phyloP scores from a whole-genome alignment of 306 rosid species.

The Luffa aegyptiaca region DNA sequence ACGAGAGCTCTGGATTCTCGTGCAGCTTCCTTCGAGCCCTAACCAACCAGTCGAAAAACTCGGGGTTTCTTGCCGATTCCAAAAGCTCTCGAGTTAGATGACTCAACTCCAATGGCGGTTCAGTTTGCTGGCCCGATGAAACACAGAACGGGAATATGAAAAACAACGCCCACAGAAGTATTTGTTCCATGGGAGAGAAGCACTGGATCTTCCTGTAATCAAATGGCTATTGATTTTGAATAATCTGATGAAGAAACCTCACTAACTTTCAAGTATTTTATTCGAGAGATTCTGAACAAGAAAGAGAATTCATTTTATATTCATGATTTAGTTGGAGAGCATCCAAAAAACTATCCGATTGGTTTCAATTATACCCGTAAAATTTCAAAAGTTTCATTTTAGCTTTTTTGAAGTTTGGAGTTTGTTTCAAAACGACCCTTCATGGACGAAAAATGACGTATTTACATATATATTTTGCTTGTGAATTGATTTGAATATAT shows the following conservation, averaged over 20 bases:
- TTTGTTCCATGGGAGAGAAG: constrained; percentile 2
- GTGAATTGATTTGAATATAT: too few relatives aligned
- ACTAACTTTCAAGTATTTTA: background rate
- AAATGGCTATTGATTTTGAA: background rate
- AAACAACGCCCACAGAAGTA: background rate
- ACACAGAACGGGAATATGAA: background rate
- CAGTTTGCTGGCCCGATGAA: constrained; percentile 3
- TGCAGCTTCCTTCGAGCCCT: constrained; percentile 38
- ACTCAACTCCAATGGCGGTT: constrained; percentile 8
- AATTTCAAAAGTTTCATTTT: too few relatives aligned
- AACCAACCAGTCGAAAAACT: constrained; percentile 30
- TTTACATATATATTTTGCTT: too few relatives aligned
- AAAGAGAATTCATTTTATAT: too few relatives aligned
- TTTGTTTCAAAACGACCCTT: too few relatives aligned
- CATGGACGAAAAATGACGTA: too few relatives aligned
- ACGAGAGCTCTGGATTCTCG: constrained; percentile 52
- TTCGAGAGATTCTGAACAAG: too few relatives aligned
- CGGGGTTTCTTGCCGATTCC: constrained; percentile 29
- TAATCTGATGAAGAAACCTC: background rate
- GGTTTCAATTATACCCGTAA: too few relatives aligned
- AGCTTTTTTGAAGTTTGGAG: too few relatives aligned
- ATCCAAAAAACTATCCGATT: too few relatives aligned
- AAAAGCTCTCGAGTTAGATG: constrained; percentile 26
- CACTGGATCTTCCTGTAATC: background rate
- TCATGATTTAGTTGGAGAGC: too few relatives aligned